Conservation (phyloP, 108 stramenopile species). For the Nannochloropsis salina region DNA sequence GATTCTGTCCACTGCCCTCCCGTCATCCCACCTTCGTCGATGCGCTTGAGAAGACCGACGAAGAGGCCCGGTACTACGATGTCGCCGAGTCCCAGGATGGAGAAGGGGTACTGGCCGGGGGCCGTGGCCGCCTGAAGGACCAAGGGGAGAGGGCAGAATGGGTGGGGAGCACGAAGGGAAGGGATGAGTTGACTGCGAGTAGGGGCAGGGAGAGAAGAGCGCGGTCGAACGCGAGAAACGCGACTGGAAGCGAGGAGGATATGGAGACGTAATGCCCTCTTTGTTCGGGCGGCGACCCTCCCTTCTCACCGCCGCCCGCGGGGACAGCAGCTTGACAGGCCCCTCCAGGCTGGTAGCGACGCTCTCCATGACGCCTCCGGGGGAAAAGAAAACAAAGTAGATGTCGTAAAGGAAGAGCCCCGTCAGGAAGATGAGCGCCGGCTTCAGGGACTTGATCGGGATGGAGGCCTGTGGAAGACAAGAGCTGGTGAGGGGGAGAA, state of each 20-base stretch:
- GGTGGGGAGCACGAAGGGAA: background rate
- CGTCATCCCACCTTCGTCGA: background rate
- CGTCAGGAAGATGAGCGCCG: slow-evolving; percentile 55
- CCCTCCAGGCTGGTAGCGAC: slow-evolving; percentile 60
- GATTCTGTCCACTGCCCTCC: background rate
- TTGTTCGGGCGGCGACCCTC: background rate
- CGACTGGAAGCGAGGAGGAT: too few relatives aligned
- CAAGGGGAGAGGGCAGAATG: background rate
- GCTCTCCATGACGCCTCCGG: slow-evolving; percentile 42
- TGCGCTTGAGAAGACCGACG: slow-evolving; percentile 50
- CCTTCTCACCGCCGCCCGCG: background rate
- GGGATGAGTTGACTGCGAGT: slow-evolving; percentile 52
- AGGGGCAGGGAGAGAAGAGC: background rate
- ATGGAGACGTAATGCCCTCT: background rate
- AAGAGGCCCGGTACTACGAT: slow-evolving; percentile 62
- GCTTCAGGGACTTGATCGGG: slow-evolving; percentile 55
- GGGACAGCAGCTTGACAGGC: slow-evolving; percentile 56
- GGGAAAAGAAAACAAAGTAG: slow-evolving; percentile 54
- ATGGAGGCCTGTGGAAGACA: slow-evolving; percentile 50
- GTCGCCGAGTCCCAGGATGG: slow-evolving; percentile 61
- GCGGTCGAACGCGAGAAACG: too few relatives aligned
- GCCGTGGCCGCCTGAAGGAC: background rate
- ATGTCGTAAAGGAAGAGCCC: slow-evolving; percentile 64
- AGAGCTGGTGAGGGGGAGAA: background rate
- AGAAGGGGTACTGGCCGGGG: slow-evolving; percentile 51